Evolutionary conservation across 495 filamentous ascomycete species (phyloP).

Genomic region (Rhizodiscina lignyota): DNA sequence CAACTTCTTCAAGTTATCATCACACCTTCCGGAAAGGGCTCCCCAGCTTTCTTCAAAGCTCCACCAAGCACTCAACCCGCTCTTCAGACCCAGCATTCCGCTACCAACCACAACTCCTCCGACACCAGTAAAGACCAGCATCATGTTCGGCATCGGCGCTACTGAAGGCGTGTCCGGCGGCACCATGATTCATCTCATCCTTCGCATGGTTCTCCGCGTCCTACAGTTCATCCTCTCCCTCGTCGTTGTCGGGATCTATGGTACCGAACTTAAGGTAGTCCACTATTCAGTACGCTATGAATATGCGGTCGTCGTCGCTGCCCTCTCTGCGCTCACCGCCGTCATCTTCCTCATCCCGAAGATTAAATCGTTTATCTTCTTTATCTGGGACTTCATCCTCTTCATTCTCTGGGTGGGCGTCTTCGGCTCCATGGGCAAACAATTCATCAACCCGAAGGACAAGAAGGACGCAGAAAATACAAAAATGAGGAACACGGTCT

Average conservation of each 20-base stretch:
- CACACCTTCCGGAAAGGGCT: too few species aligned
- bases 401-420: conserved; percentile 46
- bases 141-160: too few species aligned
- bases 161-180: too few species aligned
- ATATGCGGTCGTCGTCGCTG: neutral
- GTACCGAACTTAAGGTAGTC: neutral
- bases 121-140: too few species aligned
- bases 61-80: too few species aligned
- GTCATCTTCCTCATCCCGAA: neutral
- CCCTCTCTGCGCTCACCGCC: neutral
- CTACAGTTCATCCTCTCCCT: neutral
- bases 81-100: too few species aligned
- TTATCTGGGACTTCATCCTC: conserved; percentile 32
- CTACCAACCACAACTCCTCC: too few species aligned
- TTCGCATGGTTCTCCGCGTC: neutral
- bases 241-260: neutral
- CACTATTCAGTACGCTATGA: neutral
- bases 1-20: too few species aligned
- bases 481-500: neutral
- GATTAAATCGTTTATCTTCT: neutral
- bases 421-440: conserved; percentile 36
- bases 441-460: neutral
- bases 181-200: too few species aligned
- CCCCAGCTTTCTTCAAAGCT: too few species aligned
- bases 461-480: neutral